Evolutionary conservation across 2,329 filamentous ascomycete genomes (phyloP).

Genomic region (Ramularia collo-cygni): DNA sequence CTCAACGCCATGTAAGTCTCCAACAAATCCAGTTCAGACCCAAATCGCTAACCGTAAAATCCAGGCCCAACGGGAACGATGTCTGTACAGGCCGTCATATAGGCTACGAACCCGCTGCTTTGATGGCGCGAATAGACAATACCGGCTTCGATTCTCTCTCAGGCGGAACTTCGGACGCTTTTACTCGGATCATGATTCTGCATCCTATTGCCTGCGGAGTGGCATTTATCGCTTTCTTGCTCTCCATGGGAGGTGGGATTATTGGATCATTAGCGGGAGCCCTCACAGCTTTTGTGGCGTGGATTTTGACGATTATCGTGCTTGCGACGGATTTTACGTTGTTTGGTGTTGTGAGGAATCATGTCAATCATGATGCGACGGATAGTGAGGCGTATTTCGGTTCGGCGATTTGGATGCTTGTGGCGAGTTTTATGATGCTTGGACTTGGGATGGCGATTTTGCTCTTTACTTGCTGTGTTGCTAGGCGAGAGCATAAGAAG

Average conservation of each 20-base stretch:
- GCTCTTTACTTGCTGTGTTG: conserved; percentile 43
- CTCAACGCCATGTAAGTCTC: conserved; percentile 26
- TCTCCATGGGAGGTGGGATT: conserved; percentile 47
- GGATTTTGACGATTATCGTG: conserved; percentile 43
- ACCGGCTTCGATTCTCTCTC: conserved; percentile 39
- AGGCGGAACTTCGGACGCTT: conserved; percentile 31
- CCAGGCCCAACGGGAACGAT: conserved; percentile 25
- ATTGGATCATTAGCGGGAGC: conserved; percentile 48
- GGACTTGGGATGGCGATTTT: conserved; percentile 52
- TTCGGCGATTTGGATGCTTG: conserved; percentile 52
- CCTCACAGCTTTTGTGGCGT: conserved; percentile 45
- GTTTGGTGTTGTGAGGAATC: conserved; percentile 47
- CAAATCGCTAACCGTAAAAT: not conserved
- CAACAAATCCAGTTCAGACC: not conserved
- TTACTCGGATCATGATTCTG: conserved; percentile 48
- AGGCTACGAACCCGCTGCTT: conserved; percentile 50
- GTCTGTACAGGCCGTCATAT: conserved; percentile 44
- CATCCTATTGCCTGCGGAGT: conserved; percentile 55
- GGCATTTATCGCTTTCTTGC: conserved; percentile 53
- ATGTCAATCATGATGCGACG: conserved; percentile 43
- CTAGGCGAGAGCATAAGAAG: conserved; percentile 20
- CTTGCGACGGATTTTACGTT: conserved; percentile 53
- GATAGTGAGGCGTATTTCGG: conserved; percentile 44
- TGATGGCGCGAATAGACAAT: conserved; percentile 37
- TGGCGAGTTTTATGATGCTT: conserved; percentile 50